Evolutionary conservation across 768 basidiomycete species (phyloP).

Genomic region (Lentinula detonsa): DNA sequence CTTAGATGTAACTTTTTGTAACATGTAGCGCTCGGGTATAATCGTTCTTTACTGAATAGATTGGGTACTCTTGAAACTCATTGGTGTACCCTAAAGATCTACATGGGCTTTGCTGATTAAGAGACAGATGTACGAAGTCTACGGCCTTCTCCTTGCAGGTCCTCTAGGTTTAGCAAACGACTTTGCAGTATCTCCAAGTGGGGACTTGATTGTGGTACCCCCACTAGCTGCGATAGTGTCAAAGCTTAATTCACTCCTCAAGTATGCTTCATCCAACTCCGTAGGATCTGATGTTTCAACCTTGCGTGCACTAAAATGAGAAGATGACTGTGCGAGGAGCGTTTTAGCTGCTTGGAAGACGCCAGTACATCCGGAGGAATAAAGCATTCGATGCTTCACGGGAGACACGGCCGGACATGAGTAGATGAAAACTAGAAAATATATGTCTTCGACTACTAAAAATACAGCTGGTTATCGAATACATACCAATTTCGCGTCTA

Average conservation of each 20-base stretch:
- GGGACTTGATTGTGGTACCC: constrained; percentile 5
- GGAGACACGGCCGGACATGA: constrained; percentile 80
- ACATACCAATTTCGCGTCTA: constrained; percentile 57
- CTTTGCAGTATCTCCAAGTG: constrained; percentile 27
- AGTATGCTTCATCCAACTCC: constrained; percentile 61
- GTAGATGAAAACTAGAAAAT: constrained; percentile 77
- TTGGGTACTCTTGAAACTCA: too few relatives aligned
- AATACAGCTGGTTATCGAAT: neutral
- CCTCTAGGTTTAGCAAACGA: constrained; percentile 68
- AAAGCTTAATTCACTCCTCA: constrained; percentile 53
- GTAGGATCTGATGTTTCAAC: constrained; percentile 78
- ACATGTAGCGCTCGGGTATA: too few relatives aligned
- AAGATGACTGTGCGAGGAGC: constrained; percentile 36
- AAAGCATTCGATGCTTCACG: constrained; percentile 85
- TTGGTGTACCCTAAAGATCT: too few relatives aligned
- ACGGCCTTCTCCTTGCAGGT: constrained; percentile 49
- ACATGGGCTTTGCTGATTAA: too few relatives aligned
- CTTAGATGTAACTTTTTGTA: too few relatives aligned
- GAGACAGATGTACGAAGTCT: neutral
- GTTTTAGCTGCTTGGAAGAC: constrained; percentile 53
- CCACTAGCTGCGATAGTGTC: constrained; percentile 9
- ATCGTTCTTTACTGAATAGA: too few relatives aligned
- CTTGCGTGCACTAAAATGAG: constrained; percentile 47
- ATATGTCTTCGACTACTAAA: neutral
- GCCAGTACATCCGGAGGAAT: constrained; percentile 62